phyloP scores from a whole-genome alignment of 2,329 filamentous ascomycete genomes.

The Fusarium mundagurra region DNA sequence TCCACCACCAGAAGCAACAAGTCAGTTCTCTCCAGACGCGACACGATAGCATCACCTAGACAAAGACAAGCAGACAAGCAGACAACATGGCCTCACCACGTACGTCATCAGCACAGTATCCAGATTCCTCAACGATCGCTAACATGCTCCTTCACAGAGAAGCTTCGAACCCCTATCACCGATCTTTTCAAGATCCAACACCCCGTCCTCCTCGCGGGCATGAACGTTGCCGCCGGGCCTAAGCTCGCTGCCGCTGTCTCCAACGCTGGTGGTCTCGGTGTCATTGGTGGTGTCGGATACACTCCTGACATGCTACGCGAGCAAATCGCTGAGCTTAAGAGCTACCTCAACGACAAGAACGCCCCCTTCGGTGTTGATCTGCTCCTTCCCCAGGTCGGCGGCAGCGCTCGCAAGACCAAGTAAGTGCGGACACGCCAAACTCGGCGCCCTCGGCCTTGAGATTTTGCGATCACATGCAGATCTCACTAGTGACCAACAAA shows the following conservation, averaged over 20 bases:
- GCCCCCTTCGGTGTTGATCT: slow-evolving; percentile 96
- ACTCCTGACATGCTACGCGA: slow-evolving; percentile 97
- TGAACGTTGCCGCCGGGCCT: slow-evolving; percentile 98
- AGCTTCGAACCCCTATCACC: slow-evolving; percentile 88
- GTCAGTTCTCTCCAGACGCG: slow-evolving; percentile 13
- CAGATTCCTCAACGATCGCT: slow-evolving; percentile 10
- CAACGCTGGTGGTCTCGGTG: slow-evolving; percentile 95
- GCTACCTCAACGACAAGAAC: slow-evolving; percentile 86
- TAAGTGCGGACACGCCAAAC: slow-evolving; percentile 46
- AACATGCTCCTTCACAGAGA: slow-evolving; percentile 44
- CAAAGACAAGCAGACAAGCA: slow-evolving; percentile 7
- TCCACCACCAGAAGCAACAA: slow-evolving; percentile 16
- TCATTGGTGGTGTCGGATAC: slow-evolving; percentile 95
- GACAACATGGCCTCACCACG: slow-evolving; percentile 80
- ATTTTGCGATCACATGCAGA: slow-evolving; percentile 38
- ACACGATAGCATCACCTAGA: slow-evolving; percentile 15
- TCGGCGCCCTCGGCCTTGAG: not conserved
- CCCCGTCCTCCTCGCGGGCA: slow-evolving; percentile 93
- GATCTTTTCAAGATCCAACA: slow-evolving; percentile 99
- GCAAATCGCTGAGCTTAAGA: slow-evolving; percentile 94
- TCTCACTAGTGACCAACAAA: not conserved
- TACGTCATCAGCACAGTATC: slow-evolving; percentile 59
- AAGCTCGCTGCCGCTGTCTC: slow-evolving; percentile 96
- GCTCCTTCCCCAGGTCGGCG: slow-evolving; percentile 92
- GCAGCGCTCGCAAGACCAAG: slow-evolving; percentile 94